Percentiles rank a stretch among this genome's conserved stretches.
Conservation (phyloP, 768 basidiomycete species). For the Neoboletus subvelutipes region DNA sequence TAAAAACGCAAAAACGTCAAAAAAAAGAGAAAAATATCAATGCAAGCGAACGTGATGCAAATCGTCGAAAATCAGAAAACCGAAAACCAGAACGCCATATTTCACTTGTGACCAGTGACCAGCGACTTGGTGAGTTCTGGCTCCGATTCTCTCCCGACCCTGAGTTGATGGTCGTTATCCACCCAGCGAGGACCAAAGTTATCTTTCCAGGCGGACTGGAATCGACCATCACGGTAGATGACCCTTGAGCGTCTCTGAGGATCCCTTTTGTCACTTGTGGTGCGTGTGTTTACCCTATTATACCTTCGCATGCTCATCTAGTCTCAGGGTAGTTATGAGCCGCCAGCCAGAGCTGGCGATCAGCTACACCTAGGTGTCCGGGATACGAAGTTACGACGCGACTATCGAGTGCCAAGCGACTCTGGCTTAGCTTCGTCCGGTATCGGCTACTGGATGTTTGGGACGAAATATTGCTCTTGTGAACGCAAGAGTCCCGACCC, state of each 20-base stretch:
- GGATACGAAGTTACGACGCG: not conserved
- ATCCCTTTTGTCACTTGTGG: not conserved
- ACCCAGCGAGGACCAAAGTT: not conserved
- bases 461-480: not conserved
- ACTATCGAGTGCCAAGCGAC: not conserved
- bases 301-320: not conserved
- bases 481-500: not conserved
- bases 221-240: not conserved
- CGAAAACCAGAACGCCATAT: not conserved
- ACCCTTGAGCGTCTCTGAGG: not conserved
- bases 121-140: not conserved
- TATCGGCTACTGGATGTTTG: too few species aligned
- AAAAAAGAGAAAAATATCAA: not conserved
- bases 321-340: slow-evolving; percentile 3
- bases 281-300: not conserved
- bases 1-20: not conserved
- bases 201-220: not conserved
- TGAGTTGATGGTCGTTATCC: not conserved
- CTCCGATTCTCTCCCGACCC: not conserved
- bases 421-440: not conserved
- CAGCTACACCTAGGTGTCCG: not conserved
- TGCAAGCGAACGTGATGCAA: not conserved
- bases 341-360: slow-evolving; percentile 17
- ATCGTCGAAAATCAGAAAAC: not conserved
- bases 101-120: not conserved